These are phyloP conservation scores for Colletotrichum sp. DNA, from an alignment of 2,329 filamentous ascomycete genomes.

Conservation along the genomic window DNA sequence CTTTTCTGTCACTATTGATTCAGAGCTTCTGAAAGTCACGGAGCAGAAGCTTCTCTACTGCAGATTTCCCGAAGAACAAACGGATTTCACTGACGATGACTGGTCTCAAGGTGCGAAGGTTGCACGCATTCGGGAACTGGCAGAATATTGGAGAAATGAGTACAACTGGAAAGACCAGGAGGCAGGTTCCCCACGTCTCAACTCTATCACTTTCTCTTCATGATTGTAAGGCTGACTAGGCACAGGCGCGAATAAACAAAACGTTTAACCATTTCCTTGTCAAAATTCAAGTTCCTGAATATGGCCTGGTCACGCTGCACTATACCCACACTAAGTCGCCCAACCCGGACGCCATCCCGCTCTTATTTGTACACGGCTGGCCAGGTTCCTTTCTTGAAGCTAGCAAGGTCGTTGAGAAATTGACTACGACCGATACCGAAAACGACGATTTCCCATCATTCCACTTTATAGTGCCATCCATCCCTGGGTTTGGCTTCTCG, in stretches of 20 bases:
- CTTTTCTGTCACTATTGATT: not conserved
- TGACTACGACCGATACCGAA: slow-evolving; percentile 31
- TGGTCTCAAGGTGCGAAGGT: slow-evolving; percentile 23
- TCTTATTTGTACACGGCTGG: slow-evolving; percentile 49
- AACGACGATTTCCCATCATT: slow-evolving; percentile 38
- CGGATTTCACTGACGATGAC: slow-evolving; percentile 6
- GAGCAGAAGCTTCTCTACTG: slow-evolving; percentile 8
- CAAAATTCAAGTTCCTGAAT: slow-evolving; percentile 19
- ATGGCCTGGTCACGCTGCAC: slow-evolving; percentile 29
- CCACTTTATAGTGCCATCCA: slow-evolving; percentile 50
- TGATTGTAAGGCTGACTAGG: not conserved
- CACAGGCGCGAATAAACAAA: not conserved
- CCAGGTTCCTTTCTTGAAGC: slow-evolving; percentile 45
- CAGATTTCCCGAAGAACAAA: slow-evolving; percentile 12
- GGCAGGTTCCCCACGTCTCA: not conserved
- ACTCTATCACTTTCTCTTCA: not conserved
- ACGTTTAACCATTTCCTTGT: slow-evolving; percentile 18
- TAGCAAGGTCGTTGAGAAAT: slow-evolving; percentile 31
- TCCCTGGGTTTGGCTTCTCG: slow-evolving; percentile 50
- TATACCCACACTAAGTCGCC: slow-evolving; percentile 32
- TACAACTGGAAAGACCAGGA: slow-evolving; percentile 17
- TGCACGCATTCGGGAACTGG: slow-evolving; percentile 2
- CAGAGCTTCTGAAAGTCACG: slow-evolving; percentile 8
- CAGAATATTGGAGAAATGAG: slow-evolving; percentile 10
- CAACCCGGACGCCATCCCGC: slow-evolving; percentile 36